A percentile compares a stretch with the other conserved stretches of the same genome.
These are phyloP conservation scores for Hansenula sp. DNA, from an alignment of 1,139 yeast genomes.

Conservation along the genomic window DNA sequence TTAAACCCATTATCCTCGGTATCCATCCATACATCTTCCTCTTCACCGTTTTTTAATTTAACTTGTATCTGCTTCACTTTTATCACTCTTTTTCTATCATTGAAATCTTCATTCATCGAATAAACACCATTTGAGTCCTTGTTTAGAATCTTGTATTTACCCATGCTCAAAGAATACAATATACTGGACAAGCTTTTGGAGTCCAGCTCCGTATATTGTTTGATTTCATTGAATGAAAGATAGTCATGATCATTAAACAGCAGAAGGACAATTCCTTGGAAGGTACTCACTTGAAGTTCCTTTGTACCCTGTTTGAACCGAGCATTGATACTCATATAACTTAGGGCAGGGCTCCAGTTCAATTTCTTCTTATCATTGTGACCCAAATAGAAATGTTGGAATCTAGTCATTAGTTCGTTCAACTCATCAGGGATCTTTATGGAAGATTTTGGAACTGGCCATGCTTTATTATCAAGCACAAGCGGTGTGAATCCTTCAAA, in stretches of 20 bases:
- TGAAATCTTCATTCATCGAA: constrained; percentile 26
- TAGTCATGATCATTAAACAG: constrained; percentile 14
- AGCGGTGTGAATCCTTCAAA: constrained; percentile 16
- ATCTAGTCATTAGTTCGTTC: constrained; percentile 7
- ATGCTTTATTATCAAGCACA: constrained; percentile 12
- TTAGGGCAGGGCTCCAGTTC: constrained; percentile 16
- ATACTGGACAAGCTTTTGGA: constrained; percentile 11
- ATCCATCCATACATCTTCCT: constrained; percentile 11
- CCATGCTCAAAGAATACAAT: constrained; percentile 16
- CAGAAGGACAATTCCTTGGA: constrained; percentile 25
- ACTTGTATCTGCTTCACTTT: constrained; percentile 28
- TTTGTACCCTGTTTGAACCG: constrained; percentile 11
- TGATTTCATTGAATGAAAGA: constrained; percentile 11
- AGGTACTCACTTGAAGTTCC: constrained; percentile 24
- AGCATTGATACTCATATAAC: constrained; percentile 15
- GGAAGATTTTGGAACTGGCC: constrained; percentile 14
- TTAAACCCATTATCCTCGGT: constrained; percentile 7
- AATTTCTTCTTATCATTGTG: constrained; percentile 9
- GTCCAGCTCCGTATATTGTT: constrained; percentile 10
- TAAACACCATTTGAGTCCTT: constrained; percentile 24
- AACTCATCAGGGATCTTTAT: constrained; percentile 11
- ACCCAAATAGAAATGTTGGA: constrained; percentile 24
- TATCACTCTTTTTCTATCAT: constrained; percentile 23
- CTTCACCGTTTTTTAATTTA: constrained; percentile 22
- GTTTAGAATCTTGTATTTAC: constrained; percentile 14